These are phyloP conservation scores for Cucurbita moschata DNA, from an alignment of 306 rosid species.

Conservation along the genomic window DNA sequence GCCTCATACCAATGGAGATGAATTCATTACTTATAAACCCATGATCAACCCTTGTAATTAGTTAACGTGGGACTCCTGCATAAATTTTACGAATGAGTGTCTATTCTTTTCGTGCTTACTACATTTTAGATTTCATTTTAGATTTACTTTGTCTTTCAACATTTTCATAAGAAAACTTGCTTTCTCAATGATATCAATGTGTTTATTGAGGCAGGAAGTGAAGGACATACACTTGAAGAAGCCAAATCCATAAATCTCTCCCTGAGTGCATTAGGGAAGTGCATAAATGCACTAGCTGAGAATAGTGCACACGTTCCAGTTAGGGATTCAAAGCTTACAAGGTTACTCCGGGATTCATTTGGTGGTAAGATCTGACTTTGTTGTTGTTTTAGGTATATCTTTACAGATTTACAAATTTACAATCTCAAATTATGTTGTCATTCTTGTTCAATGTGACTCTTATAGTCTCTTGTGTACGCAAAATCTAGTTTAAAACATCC, in stretches of 20 bases:
- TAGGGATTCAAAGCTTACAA: slow-evolving; percentile 97
- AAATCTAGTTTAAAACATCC: background rate
- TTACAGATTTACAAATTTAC: background rate
- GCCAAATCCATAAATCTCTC: slow-evolving; percentile 96
- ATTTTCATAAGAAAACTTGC: background rate
- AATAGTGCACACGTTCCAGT: slow-evolving; percentile 88
- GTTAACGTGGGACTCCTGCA: too few species aligned
- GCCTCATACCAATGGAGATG: too few species aligned
- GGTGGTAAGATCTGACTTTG: slow-evolving; percentile 49
- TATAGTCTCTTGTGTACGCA: too few species aligned
- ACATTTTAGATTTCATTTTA: too few species aligned
- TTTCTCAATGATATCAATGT: background rate
- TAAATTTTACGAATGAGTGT: background rate
- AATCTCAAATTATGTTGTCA: background rate
- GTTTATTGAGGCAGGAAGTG: slow-evolving; percentile 64
- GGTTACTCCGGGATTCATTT: slow-evolving; percentile 87
- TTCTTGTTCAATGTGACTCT: too few species aligned
- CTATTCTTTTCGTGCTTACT: background rate
- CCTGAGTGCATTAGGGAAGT: slow-evolving; percentile 90
- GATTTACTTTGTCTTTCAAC: background rate
- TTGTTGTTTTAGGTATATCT: background rate
- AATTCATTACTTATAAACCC: too few species aligned
- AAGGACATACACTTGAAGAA: slow-evolving; percentile 95
- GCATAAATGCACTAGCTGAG: slow-evolving; percentile 91
- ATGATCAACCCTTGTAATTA: too few species aligned